These are phyloP conservation scores for Neoboletus brunneissimus DNA, from an alignment of 768 basidiomycete species.

Conservation along the genomic window DNA sequence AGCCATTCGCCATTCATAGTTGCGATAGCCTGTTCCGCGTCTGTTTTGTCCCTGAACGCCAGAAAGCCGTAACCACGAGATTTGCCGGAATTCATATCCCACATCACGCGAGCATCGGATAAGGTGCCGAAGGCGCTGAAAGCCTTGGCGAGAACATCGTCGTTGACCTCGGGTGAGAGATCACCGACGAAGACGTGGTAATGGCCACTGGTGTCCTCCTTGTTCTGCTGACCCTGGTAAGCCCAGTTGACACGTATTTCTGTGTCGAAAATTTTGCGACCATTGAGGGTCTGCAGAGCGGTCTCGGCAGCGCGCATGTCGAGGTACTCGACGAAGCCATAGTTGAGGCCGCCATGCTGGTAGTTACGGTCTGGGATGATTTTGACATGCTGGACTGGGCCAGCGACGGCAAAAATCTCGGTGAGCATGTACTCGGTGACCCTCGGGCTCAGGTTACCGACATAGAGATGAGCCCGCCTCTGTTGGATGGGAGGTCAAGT, in stretches of 20 bases:
- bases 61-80: slow-evolving; percentile 98
- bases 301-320: slow-evolving; percentile 99
- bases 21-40: slow-evolving; percentile 98
- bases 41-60: slow-evolving; percentile 97
- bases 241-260: slow-evolving; percentile 99
- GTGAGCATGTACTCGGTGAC: slow-evolving; percentile 99
- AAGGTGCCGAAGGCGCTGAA: slow-evolving; percentile 96
- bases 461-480: slow-evolving; percentile 96
- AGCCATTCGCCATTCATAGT: slow-evolving; percentile 99
- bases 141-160: slow-evolving; percentile 93
- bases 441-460: slow-evolving; percentile 95
- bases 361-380: slow-evolving; percentile 99
- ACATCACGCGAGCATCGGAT: slow-evolving; percentile 98
- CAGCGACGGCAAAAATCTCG: slow-evolving; percentile 95
- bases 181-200: slow-evolving; percentile 99
- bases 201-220: slow-evolving; percentile 97
- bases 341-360: slow-evolving; percentile 98
- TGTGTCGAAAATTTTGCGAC: slow-evolving; percentile 99
- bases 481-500: slow-evolving; percentile 30
- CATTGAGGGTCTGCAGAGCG: slow-evolving; percentile 96
- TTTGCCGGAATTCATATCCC: slow-evolving; percentile 99
- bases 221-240: slow-evolving; percentile 96
- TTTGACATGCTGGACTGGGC: slow-evolving; percentile 97
- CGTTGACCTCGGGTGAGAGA: slow-evolving; percentile 97
- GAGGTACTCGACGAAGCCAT: slow-evolving; percentile 98